phyloP scores from a whole-genome alignment of 257 asterid genomes.

The Nicotiana obtusifolia region DNA sequence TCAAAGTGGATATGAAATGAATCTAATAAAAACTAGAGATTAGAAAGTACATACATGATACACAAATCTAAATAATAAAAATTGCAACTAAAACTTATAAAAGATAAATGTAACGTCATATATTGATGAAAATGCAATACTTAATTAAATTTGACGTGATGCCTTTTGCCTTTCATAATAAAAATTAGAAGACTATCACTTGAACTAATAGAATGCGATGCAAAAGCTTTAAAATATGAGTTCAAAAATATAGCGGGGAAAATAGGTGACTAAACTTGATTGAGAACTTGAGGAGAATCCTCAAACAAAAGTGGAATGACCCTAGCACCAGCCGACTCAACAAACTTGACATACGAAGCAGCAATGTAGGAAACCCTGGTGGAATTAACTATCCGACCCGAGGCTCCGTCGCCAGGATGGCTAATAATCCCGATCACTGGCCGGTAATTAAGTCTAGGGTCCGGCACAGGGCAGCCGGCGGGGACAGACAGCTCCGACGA shows the following conservation, averaged over 20 bases:
- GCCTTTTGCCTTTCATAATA: no score
- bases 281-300: constrained; percentile 56
- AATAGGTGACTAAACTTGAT: constrained; percentile 25
- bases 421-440: constrained; percentile 80
- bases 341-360: constrained; percentile 87
- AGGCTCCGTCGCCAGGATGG: constrained; percentile 93
- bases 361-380: constrained; percentile 71
- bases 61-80: no score
- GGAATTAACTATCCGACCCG: constrained; percentile 62
- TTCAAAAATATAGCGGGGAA: neutral
- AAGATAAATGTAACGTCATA: no score
- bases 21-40: no score
- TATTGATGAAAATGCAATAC: no score
- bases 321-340: constrained; percentile 88
- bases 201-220: no score
- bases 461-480: constrained; percentile 40
- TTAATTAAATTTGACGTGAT: no score
- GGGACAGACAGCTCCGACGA: neutral
- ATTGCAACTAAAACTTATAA: no score
- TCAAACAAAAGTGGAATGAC: constrained; percentile 81
- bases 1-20: no score
- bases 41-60: no score
- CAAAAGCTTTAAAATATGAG: neutral
- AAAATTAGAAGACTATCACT: no score
- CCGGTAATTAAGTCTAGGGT: constrained; percentile 56